These are phyloP conservation scores for Aspergillus ochraceus DNA, from an alignment of 2,329 filamentous ascomycete genomes.

Conservation along the genomic window DNA sequence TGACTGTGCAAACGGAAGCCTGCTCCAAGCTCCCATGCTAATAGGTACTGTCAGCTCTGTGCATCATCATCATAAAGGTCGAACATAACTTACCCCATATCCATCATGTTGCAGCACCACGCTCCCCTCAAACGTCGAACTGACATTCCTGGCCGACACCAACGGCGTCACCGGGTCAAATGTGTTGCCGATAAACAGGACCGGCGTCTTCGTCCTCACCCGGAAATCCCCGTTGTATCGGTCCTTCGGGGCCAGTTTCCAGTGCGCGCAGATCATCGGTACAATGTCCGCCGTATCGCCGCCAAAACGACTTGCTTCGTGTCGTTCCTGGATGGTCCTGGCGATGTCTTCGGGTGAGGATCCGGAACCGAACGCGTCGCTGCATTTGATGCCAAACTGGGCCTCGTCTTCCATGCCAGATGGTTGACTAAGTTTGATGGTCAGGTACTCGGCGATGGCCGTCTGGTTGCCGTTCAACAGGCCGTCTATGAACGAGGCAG, in stretches of 20 bases:
- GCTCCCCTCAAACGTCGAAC: slow-evolving; percentile 23
- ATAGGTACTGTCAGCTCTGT: not conserved
- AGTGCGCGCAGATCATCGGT: slow-evolving; percentile 14
- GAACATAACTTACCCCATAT: slow-evolving; percentile 14
- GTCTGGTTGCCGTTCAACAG: not conserved
- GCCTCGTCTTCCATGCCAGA: not conserved
- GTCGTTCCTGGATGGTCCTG: not conserved
- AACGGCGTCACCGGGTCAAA: slow-evolving; percentile 27
- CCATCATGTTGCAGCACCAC: slow-evolving; percentile 24
- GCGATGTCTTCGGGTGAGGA: not conserved
- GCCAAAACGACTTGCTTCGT: not conserved
- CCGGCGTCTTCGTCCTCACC: slow-evolving; percentile 23
- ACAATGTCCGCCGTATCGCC: slow-evolving; percentile 8
- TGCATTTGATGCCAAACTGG: not conserved
- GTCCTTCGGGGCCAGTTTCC: slow-evolving; percentile 24
- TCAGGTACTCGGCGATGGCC: not conserved
- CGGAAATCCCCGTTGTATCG: slow-evolving; percentile 26
- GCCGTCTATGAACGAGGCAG: not conserved
- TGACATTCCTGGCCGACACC: slow-evolving; percentile 22
- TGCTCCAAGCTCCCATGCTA: not conserved
- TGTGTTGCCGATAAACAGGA: slow-evolving; percentile 27
- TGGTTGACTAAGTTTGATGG: too few species aligned
- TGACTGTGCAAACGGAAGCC: not conserved
- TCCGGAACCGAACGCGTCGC: not conserved
- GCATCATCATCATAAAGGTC: not conserved